Percentiles rank a stretch among this genome's conserved stretches.
Conservation (phyloP, 2,329 filamentous ascomycete species). For the Sarocladium brachiariae region DNA sequence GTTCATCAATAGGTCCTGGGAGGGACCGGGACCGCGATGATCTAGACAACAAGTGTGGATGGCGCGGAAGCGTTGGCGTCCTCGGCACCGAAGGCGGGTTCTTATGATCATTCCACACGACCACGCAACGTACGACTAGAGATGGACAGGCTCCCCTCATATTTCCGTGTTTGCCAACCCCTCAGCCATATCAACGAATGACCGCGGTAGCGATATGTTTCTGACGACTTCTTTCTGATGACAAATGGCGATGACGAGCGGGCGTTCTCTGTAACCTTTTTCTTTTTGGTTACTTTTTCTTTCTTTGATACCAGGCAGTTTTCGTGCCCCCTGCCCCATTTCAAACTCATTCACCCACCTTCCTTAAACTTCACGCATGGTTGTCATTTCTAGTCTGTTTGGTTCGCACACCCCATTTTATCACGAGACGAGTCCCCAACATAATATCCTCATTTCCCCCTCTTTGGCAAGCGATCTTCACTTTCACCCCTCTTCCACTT, state of each 20-base stretch:
- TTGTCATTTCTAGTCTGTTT: too few relatives aligned
- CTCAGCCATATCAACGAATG: neutral
- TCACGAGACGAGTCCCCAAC: too few relatives aligned
- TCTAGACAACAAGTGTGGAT: conserved; percentile 43
- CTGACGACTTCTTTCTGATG: conserved; percentile 1
- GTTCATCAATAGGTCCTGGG: conserved; percentile 15
- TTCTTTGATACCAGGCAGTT: conserved; percentile 6
- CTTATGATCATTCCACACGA: conserved; percentile 29
- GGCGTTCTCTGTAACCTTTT: neutral
- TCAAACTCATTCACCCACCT: too few relatives aligned
- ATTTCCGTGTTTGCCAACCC: neutral
- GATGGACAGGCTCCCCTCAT: neutral
- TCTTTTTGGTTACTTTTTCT: neutral
- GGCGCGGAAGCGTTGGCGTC: conserved; percentile 51
- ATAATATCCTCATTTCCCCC: too few relatives aligned
- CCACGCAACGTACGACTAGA: neutral
- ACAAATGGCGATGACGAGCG: neutral
- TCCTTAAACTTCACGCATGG: too few relatives aligned
- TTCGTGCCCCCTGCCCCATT: conserved; percentile 1
- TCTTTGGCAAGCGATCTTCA: too few relatives aligned
- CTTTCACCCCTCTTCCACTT: too few relatives aligned
- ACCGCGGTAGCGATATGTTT: neutral
- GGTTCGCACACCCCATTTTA: too few relatives aligned
- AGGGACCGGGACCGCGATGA: conserved; percentile 28
- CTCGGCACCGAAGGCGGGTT: conserved; percentile 48